phyloP scores from a whole-genome alignment of 345 rosid genomes.

The Eucalyptus tenuipes region DNA sequence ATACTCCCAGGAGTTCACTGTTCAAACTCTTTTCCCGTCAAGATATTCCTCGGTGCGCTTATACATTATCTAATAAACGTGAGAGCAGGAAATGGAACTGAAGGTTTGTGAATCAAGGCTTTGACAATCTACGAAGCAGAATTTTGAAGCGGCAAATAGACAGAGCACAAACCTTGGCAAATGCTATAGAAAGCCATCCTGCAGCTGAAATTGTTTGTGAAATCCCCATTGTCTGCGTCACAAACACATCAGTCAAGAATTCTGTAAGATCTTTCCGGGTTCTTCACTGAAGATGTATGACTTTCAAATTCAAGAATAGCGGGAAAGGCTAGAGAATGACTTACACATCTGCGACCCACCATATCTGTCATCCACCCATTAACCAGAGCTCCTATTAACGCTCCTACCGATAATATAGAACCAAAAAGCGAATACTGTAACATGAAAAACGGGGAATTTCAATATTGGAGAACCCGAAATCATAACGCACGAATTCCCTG shows the following conservation, averaged over 20 bases:
- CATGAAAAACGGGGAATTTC: background rate
- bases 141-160: background rate
- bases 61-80: background rate
- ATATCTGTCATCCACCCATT: slow-evolving; percentile 15
- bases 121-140: background rate
- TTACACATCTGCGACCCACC: slow-evolving; percentile 21
- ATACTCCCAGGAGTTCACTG: background rate
- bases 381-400: slow-evolving; percentile 13
- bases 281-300: background rate
- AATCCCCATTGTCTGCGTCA: slow-evolving; percentile 45
- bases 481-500: background rate
- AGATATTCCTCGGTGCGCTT: background rate
- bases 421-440: slow-evolving; percentile 28
- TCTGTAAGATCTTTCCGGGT: background rate
- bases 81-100: background rate
- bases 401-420: slow-evolving; percentile 18
- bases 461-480: background rate
- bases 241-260: background rate
- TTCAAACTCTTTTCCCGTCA: background rate
- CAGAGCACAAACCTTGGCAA: slow-evolving; percentile 18
- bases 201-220: slow-evolving; percentile 21
- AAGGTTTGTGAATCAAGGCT: background rate
- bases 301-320: background rate
- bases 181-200: slow-evolving; percentile 47
- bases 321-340: background rate